A percentile compares a stretch with the other conserved stretches of the same genome.
phyloP scores from a whole-genome alignment of 176 grass and related monocot genomes.

The Coix lacrymajobi region DNA sequence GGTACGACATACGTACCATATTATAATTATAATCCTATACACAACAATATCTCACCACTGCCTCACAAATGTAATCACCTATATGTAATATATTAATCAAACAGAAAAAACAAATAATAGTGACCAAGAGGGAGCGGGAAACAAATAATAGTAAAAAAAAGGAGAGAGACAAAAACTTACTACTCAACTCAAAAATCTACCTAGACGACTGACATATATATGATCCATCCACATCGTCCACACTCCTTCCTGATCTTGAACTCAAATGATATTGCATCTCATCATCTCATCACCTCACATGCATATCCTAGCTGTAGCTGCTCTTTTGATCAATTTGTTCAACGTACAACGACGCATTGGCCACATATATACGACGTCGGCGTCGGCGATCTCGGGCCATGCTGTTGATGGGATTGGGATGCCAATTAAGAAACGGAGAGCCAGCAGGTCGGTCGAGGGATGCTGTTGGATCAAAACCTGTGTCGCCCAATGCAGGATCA shows the following conservation, averaged over 20 bases:
- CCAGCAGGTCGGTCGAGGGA: neutral
- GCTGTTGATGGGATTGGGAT: neutral
- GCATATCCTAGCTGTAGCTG: neutral
- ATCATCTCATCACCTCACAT: too few relatives aligned
- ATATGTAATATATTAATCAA: conserved; percentile 8
- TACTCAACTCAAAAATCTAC: conserved; percentile 4
- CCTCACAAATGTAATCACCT: conserved; percentile 33
- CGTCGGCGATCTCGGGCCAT: neutral
- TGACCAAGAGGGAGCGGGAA: neutral
- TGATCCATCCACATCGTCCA: neutral
- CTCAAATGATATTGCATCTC: neutral
- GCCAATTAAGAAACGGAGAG: neutral
- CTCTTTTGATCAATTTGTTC: neutral
- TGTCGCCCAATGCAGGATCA: neutral
- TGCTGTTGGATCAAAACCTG: neutral
- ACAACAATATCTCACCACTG: neutral
- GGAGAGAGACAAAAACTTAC: neutral
- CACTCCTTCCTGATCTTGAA: neutral
- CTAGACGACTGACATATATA: conserved; percentile 9
- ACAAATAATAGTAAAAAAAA: neutral
- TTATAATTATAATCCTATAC: neutral
- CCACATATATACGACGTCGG: neutral
- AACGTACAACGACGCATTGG: neutral
- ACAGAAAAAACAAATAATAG: conserved; percentile 10
- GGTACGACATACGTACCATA: neutral